Evolutionary conservation across 2,329 filamentous ascomycete genomes (phyloP), one percentile per base, ranked within the genome.

Genomic region (Davidsoniella eucalypti): DNA sequence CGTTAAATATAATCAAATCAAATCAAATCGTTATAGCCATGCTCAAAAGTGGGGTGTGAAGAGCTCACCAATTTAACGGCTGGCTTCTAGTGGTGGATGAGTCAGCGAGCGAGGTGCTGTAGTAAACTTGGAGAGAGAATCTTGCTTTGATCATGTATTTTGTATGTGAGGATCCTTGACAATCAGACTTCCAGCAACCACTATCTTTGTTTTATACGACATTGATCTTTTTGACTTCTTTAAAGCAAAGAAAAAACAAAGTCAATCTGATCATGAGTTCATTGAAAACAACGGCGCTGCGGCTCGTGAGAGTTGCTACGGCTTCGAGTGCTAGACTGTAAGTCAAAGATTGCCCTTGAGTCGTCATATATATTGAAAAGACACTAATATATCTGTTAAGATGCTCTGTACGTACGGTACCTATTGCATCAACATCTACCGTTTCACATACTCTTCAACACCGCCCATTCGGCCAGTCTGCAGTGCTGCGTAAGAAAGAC

Each of bases 401-500:
- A 10, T 36, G 29, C 21, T n/a, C 17, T 21, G 7, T 12, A 29
- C 37, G 21, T 40, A 38, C 38, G 37, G 47, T 16, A n/a, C 14
- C 36, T 9, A n/a, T n/a, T 4, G 41, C 16, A 16, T 42, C 16
- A 23, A 23, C 21, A 14, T 33, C 17, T 10, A 9, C 5, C 12
- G 14, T 17, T 37, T 50, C 25, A 12, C 39, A 5, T 4, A n/a
- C 21, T n/a, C 42, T 51, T 29, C 8, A 43, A 16, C 50, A 44
- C 33, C 64, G 63, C 3, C 26, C 54, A 39, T 64, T 67, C 56
- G 59, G 55, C 56, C 58, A 57, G 37, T 61, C 61, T 6, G 26
- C 57, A 2, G 17, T 54, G 0, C 55, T 63, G 37, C 52, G 59
- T 43, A 69, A 68, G 59, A 68, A 68, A 59, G 52, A 57, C 48